Base-by-base conservation (phyloP, 345 rosid genomes). In the Geranium rotundifolium region DNA sequence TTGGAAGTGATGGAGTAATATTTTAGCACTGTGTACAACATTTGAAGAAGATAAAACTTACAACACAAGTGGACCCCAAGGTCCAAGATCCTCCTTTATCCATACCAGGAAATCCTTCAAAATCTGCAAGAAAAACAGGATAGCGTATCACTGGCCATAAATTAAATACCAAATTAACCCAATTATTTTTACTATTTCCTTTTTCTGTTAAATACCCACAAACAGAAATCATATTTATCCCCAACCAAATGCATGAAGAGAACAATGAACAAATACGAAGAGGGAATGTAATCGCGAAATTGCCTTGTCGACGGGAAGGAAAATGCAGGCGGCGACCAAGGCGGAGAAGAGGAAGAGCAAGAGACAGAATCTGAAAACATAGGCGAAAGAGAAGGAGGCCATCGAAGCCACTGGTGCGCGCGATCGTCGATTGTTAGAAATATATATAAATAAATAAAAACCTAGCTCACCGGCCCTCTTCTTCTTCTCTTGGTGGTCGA, bases 51-150 rank as follows among this genome's bases (percentile, higher is more conserved):
- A 60, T 54, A 18, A 23, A 60, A 65, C 83, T 83, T 76, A 83
- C 88, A 83, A 62, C 23, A 75, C 81, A 63, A 83, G 18, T 13
- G 85, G 88, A 63, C 88, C 83, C 73, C 77, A 76, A 59, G 80
- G 72, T 58, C 88, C 88, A 64, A 80, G 80, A 80, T 80, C 85
- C 71, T 75, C 76, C 72, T 78, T 74, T 58, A 83, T 71, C 88
- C 85, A 83, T 76, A 76, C 23, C 69, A 80, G 74, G 62, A 83
- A 76, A 54, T 67, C 63, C 74, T 76, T 74, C 81, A 80, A 61
- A 50, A 68, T 75, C 83, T 83, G 76, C 59, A 59, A 17, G 67
- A 16, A 23, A 30, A 31, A 63, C 37, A 0, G 52, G 61, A 63
- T 62, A 62, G 58, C 57, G 19, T 14, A 16, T 17, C 23, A 54